A percentile compares a stretch with the other conserved stretches of the same genome.
Evolutionary conservation across 352 stramenopile species (phyloP).

Genomic region (Pythium scleroteichum): DNA sequence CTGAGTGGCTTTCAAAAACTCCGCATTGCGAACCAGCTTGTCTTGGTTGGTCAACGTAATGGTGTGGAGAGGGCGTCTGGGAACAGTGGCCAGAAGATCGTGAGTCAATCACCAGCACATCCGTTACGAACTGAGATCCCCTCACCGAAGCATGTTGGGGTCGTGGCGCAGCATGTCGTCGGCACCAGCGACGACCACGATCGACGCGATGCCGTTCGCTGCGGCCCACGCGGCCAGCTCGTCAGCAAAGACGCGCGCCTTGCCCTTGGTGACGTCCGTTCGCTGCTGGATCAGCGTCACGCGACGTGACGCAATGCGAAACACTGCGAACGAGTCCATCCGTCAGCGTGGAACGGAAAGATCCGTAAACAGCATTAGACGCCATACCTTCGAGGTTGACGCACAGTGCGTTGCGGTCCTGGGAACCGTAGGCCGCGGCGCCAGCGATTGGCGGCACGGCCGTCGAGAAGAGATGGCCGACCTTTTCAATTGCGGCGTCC

Average conservation of each 20-base stretch:
- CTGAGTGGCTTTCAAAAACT: conserved; percentile 28
- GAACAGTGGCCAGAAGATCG: too few relatives aligned
- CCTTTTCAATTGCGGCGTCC: conserved; percentile 41
- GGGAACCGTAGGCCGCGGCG: conserved; percentile 48
- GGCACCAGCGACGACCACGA: conserved; percentile 62
- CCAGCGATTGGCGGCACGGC: conserved; percentile 64
- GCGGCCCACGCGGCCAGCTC: conserved; percentile 65
- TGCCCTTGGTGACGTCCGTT: conserved; percentile 47
- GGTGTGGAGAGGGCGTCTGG: conserved; percentile 49
- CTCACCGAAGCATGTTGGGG: conserved; percentile 65
- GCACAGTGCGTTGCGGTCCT: conserved; percentile 49
- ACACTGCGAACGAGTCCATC: conserved; percentile 37
- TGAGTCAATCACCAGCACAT: too few relatives aligned
- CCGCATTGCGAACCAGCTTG: conserved; percentile 8
- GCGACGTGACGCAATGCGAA: conserved; percentile 57
- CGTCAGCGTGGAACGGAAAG: too few relatives aligned
- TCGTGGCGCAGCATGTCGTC: conserved; percentile 86
- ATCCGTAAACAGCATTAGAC: conserved; percentile 10
- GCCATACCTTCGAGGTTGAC: conserved; percentile 72
- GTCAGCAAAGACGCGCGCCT: conserved; percentile 43
- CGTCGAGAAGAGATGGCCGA: conserved; percentile 65
- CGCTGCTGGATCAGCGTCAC: conserved; percentile 81
- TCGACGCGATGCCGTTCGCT: conserved; percentile 38
- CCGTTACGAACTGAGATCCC: too few relatives aligned
- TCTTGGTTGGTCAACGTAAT: conserved; percentile 38